phyloP scores from a whole-genome alignment of 1,284 basidiomycete species.

The Caloboletus firmus region DNA sequence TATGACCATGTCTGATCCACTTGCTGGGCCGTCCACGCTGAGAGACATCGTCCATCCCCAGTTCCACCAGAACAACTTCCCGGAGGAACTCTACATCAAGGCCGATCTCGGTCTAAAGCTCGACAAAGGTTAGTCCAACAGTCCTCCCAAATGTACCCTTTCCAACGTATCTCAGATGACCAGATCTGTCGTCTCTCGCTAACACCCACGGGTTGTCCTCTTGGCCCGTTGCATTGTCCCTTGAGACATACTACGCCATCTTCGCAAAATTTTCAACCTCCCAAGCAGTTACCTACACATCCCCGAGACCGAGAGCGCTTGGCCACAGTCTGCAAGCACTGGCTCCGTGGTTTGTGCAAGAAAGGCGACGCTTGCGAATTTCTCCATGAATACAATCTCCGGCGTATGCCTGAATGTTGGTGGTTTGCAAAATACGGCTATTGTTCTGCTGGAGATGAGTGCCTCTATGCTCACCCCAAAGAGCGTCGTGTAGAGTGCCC shows the following conservation, averaged over 20 bases:
- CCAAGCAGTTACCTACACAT: slow-evolving; percentile 76
- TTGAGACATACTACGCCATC: slow-evolving; percentile 88
- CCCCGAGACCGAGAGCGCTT: slow-evolving; percentile 84
- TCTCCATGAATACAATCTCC: slow-evolving; percentile 97
- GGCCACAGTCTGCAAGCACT: slow-evolving; percentile 98
- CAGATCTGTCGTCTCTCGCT: slow-evolving; percentile 88
- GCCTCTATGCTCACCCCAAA: slow-evolving; percentile 97
- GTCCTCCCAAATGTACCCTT: neutral
- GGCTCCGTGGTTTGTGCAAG: slow-evolving; percentile 97
- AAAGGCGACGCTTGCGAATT: slow-evolving; percentile 99
- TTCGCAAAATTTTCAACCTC: slow-evolving; percentile 82
- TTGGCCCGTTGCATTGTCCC: slow-evolving; percentile 86
- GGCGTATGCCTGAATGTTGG: slow-evolving; percentile 99
- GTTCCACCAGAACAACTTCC: slow-evolving; percentile 91
- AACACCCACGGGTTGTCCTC: slow-evolving; percentile 80
- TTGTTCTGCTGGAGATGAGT: slow-evolving; percentile 97
- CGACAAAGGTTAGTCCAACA: slow-evolving; percentile 71
- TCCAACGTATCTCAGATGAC: slow-evolving; percentile 58
- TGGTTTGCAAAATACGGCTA: slow-evolving; percentile 99
- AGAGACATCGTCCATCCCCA: slow-evolving; percentile 83
- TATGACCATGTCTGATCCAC: slow-evolving; percentile 47
- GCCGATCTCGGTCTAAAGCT: slow-evolving; percentile 84
- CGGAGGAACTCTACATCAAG: slow-evolving; percentile 84
- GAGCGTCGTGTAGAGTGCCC: slow-evolving; percentile 93
- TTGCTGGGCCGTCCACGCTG: slow-evolving; percentile 63